Conservation (phyloP, 75 land plant genomes). For the Cunninghamia lanceolata region DNA sequence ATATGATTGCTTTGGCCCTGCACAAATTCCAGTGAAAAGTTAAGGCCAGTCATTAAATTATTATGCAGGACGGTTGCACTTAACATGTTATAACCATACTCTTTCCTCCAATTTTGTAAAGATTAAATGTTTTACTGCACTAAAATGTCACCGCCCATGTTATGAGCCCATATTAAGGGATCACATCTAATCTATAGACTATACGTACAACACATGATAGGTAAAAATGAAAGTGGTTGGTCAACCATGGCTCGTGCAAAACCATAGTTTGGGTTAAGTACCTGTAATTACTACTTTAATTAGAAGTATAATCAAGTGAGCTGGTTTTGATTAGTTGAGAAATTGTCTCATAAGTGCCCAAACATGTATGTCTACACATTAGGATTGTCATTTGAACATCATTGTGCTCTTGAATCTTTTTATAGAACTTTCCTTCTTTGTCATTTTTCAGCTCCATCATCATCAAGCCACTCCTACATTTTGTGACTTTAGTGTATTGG, state of each 20-base stretch:
- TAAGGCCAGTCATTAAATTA: neutral
- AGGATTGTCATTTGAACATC: neutral
- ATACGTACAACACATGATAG: neutral
- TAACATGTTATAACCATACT: neutral
- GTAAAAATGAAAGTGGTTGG: neutral
- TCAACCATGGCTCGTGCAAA: neutral
- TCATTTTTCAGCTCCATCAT: neutral
- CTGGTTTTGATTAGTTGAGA: neutral
- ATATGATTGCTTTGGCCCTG: neutral
- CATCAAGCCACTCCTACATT: neutral
- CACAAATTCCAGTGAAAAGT: neutral
- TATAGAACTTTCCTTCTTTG: neutral
- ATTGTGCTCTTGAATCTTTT: neutral
- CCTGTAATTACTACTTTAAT: neutral
- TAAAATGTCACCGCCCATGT: neutral
- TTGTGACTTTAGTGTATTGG: neutral
- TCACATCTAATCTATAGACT: neutral
- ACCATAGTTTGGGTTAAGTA: neutral
- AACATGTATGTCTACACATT: neutral
- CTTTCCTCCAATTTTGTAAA: conserved; percentile 3
- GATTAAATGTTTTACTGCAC: neutral
- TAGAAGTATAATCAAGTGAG: neutral
- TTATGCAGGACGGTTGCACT: neutral
- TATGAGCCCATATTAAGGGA: neutral
- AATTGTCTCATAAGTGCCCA: neutral